These are phyloP conservation scores for Yamadazyma sp. DNA, from an alignment of 1,139 yeast genomes.

Conservation along the genomic window DNA sequence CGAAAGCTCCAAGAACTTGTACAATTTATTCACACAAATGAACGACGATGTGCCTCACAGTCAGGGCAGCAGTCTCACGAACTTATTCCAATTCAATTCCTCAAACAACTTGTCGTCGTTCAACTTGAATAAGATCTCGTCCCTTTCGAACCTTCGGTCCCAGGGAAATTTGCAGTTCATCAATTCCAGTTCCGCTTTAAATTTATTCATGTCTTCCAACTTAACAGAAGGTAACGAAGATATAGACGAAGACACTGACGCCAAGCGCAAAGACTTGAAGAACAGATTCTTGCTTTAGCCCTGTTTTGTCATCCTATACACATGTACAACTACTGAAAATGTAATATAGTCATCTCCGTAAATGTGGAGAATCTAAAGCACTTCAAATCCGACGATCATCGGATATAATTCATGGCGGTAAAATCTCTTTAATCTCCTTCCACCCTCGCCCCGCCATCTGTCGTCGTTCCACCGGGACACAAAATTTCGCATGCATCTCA, in stretches of 20 bases:
- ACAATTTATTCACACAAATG: slow-evolving; percentile 30
- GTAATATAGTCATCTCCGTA: too few relatives aligned
- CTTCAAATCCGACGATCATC: too few relatives aligned
- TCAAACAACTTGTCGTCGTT: slow-evolving; percentile 8
- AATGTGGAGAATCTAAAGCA: slow-evolving; percentile 1
- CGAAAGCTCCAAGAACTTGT: slow-evolving; percentile 28
- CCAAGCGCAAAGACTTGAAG: slow-evolving; percentile 9
- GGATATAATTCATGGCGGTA: too few relatives aligned
- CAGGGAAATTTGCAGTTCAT: slow-evolving; percentile 13
- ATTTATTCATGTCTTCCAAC: slow-evolving; percentile 12
- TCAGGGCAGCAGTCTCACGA: slow-evolving; percentile 26
- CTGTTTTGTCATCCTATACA: too few relatives aligned
- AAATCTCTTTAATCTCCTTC: too few relatives aligned
- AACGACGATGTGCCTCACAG: slow-evolving; percentile 25
- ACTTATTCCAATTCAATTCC: slow-evolving; percentile 25
- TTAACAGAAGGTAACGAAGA: slow-evolving; percentile 5
- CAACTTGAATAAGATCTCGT: slow-evolving; percentile 15
- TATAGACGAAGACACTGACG: slow-evolving; percentile 3
- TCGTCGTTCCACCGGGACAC: background rate
- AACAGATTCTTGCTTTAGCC: slow-evolving; percentile 13
- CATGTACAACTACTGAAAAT: too few relatives aligned
- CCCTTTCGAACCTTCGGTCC: slow-evolving; percentile 16
- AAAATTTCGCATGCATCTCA: slow-evolving; percentile 1
- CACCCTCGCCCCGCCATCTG: background rate
- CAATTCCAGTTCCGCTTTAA: slow-evolving; percentile 16